Evolutionary conservation across 2,329 filamentous ascomycete genomes (phyloP), one percentile per base, ranked within the genome.

Genomic region (Hypoxylon sp.): DNA sequence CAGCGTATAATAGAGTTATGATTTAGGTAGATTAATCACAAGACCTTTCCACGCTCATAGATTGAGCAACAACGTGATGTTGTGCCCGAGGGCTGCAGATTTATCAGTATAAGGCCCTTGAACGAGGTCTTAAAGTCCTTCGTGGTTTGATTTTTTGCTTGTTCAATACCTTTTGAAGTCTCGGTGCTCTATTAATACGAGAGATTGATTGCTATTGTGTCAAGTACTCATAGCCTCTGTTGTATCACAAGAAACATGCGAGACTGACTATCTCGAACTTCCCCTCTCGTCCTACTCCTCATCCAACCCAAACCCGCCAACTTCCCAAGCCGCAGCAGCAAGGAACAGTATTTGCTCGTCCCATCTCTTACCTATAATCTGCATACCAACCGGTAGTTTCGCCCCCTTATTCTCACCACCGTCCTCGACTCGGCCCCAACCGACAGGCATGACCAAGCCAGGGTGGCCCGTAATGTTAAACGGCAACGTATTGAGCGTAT

Each of bases 381-480:
- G 75, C 64, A 77, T 74, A 3, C 70, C 73, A 4, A 77, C 70
- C 0, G 75, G 75, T 46, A 76, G 49, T 53, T 65, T 73, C 20
- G 62, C 68, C 11, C 55, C 47, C 0, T 62, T 66, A 13, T 68
- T 66, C 10, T 60, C 68, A 7, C 50, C 34, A 0, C 65, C 69
- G 13, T 65, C 69, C 6, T 56, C 60, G 2, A 60, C 71, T 1
- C 46, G 59, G 0, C 65, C 73, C 73, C 73, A 77, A 20, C 80
- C 72, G 34, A 78, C 78, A 4, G 82, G 82, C 60, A 85, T 80
- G 37, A 75, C 79, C 70, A 85, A 70, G 0, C 77, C 82, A 3
- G 82, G 82, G 72, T 85, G 82, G 0, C 82, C 82, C 1, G 82
- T 84, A 4, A 80, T 70, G 72, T 85, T 84, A 68, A 85, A 85